Conservation (phyloP, 2,329 filamentous ascomycete genomes). For the Acephala macrosclerotiorum region DNA sequence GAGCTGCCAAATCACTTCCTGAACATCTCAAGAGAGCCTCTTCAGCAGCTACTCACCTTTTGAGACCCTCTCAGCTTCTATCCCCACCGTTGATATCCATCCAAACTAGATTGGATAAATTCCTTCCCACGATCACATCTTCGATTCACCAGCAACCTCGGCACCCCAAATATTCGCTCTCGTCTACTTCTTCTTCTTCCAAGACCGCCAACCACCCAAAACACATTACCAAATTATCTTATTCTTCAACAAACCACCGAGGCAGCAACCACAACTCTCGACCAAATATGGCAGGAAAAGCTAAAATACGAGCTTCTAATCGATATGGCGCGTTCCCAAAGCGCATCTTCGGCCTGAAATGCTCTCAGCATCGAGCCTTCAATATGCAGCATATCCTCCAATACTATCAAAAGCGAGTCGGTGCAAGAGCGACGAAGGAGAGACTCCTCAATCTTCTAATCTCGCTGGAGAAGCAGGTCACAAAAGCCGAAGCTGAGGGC, state of each 20-base stretch:
- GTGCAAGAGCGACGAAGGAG: background rate
- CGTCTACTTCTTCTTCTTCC: too few relatives aligned
- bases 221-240: background rate
- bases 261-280: background rate
- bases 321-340: background rate
- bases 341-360: background rate
- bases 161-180: too few relatives aligned
- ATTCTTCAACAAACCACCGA: background rate
- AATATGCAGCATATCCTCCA: conserved; percentile 7
- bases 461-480: background rate
- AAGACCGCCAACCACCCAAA: too few relatives aligned
- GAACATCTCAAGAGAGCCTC: too few relatives aligned
- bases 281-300: background rate
- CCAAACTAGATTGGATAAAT: too few relatives aligned
- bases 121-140: too few relatives aligned
- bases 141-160: too few relatives aligned
- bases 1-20: too few relatives aligned
- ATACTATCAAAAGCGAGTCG: conserved; percentile 11
- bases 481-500: background rate
- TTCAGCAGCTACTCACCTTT: too few relatives aligned
- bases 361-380: background rate
- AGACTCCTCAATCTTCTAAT: background rate
- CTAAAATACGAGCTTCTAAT: background rate
- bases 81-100: too few relatives aligned
- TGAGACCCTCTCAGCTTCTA: too few relatives aligned